Evolutionary conservation across 192 early-diverging fungal genomes (phyloP).

Genomic region (Coemansia sp.): DNA sequence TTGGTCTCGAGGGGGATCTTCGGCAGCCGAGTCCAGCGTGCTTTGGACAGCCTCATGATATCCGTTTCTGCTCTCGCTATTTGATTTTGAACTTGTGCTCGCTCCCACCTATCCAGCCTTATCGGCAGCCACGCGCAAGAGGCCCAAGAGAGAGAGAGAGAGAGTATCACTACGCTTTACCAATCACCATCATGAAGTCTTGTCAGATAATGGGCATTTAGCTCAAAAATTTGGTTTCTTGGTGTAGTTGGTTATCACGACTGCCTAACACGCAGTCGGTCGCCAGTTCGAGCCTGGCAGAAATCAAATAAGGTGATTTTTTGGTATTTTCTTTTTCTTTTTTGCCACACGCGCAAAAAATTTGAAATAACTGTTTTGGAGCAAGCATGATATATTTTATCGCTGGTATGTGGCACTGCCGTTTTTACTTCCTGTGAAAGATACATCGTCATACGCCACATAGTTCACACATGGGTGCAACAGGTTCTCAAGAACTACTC

Average conservation of each 20-base stretch:
- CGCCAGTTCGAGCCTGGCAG: slow-evolving; percentile 58
- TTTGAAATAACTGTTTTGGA: no score
- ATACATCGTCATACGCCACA: no score
- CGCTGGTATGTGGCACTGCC: no score
- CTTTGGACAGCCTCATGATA: not conserved
- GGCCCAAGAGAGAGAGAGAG: no score
- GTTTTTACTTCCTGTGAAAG: no score
- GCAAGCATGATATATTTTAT: no score
- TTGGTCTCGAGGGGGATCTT: not conserved
- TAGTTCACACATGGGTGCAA: no score
- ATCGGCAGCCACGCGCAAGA: not conserved
- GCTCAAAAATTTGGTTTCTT: slow-evolving; percentile 19
- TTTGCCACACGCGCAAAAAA: no score
- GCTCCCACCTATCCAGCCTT: not conserved
- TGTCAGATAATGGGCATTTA: no score
- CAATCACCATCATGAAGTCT: no score
- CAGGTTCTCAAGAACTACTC: no score
- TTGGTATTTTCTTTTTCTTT: slow-evolving; percentile 5
- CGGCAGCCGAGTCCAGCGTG: not conserved
- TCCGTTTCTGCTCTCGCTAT: not conserved
- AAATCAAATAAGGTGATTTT: slow-evolving; percentile 24
- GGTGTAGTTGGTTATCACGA: slow-evolving; percentile 55
- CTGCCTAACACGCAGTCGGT: slow-evolving; percentile 58
- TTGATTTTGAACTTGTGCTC: not conserved
- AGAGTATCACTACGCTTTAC: no score